Percentiles rank a stretch among this genome's conserved stretches.
These are phyloP conservation scores for Wickerhamomyces silvicola DNA, from an alignment of 805 yeast species.

Conservation along the genomic window DNA sequence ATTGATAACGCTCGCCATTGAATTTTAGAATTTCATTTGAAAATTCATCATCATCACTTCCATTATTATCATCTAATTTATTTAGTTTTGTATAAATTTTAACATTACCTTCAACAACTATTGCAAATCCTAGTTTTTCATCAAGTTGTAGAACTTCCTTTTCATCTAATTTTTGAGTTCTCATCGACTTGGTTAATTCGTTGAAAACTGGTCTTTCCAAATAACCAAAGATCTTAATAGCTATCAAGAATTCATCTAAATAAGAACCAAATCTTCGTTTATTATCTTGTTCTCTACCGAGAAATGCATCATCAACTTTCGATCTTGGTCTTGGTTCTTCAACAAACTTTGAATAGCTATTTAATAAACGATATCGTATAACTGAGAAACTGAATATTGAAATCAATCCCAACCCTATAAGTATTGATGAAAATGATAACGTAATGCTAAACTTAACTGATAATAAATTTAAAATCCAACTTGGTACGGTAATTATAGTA, in stretches of 20 bases:
- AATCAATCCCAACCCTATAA: conserved; percentile 31
- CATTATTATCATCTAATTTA: conserved; percentile 12
- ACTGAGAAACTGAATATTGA: conserved; percentile 24
- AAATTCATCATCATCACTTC: conserved; percentile 16
- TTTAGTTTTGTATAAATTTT: conserved; percentile 65
- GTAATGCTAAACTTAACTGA: conserved; percentile 45
- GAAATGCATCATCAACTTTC: conserved; percentile 35
- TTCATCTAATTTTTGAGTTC: conserved; percentile 71
- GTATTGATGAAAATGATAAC: conserved; percentile 42
- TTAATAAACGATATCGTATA: conserved; percentile 57
- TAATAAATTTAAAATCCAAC: conserved; percentile 25
- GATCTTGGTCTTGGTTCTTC: conserved; percentile 32
- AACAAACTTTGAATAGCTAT: conserved; percentile 53
- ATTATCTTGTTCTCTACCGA: conserved; percentile 24
- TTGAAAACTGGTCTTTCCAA: conserved; percentile 86
- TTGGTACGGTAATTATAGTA: conserved; percentile 22
- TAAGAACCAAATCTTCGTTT: conserved; percentile 54
- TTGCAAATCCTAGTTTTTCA: conserved; percentile 76
- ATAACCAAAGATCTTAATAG: conserved; percentile 91
- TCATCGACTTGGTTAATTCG: conserved; percentile 86
- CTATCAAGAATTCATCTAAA: conserved; percentile 82
- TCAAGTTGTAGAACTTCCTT: conserved; percentile 74
- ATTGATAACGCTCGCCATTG: conserved; percentile 59
- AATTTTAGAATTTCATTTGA: conserved; percentile 33
- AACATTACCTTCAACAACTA: conserved; percentile 87